Evolutionary conservation across 1,284 basidiomycete genomes (phyloP), one percentile per base, ranked within the genome.

Genomic region (Sphaerobolus stellatus): DNA sequence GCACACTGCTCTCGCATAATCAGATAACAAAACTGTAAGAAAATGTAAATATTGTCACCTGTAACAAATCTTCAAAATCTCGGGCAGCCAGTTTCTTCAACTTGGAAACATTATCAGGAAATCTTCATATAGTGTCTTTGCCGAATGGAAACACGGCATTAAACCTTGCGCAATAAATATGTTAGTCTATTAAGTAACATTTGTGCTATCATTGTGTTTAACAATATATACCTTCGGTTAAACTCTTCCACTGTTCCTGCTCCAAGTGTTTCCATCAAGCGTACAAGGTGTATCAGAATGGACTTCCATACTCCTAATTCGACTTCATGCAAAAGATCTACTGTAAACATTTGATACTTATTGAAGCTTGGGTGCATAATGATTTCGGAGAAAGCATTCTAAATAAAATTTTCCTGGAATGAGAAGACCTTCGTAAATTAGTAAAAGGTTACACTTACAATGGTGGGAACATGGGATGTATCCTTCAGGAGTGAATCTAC

Each of bases 221-320:
- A n/a, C n/a, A n/a, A n/a, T n/a, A 43, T 6, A 43, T 18, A 43
- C 40, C 40, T 43, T 18, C 8, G 7, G n/a, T 43, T 43, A 20
- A 43, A 18, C n/a, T 43, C 40, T 6, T 43, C 18, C 7, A 43
- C 40, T 18, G 18, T 7, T 18, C 52, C 51, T 16, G 50, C 33
- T 2, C 62, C 63, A 50, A 66, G 66, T 2, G 59, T 54, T 16
- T 29, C 63, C 62, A 41, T 58, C 25, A 68, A 57, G 1, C 61
- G 64, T 9, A 68, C 57, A 0, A 68, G 49, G 43, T 68, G 66
- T 1, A 51, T 56, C 31, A 68, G 61, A 0, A 63, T 14, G 0
- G 54, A 45, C 48, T 67, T 67, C 67, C 66, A 68, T 0, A 67
- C 58, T 1, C 67, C 67, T 1, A 68, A 59, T 38, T 69, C 65